Conservation (phyloP, 176 grass and related monocot species). For the Triticum dicoccoides region DNA sequence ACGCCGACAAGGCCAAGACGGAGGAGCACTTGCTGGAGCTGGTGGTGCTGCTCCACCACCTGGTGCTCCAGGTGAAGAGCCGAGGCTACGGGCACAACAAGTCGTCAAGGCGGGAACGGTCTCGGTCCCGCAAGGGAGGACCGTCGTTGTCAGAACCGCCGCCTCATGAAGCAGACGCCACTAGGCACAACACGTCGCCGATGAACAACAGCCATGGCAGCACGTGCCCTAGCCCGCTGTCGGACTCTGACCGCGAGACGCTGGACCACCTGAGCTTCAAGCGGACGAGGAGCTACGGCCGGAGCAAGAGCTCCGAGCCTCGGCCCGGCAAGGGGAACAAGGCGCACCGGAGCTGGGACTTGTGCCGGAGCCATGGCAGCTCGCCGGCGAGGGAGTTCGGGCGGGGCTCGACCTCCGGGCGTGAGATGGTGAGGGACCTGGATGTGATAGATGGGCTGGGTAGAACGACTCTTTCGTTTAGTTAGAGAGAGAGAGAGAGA, state of each 20-base stretch:
- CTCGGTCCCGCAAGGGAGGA: conserved; percentile 20
- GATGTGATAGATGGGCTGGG: conserved; percentile 92
- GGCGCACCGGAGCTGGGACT: conserved; percentile 39
- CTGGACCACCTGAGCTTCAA: conserved; percentile 46
- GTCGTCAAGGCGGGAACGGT: conserved; percentile 21
- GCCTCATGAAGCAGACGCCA: background rate
- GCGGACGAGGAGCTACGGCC: conserved; percentile 37
- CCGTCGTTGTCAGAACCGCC: background rate
- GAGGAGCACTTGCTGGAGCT: conserved; percentile 73
- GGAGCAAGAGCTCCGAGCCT: conserved; percentile 74
- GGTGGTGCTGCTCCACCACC: conserved; percentile 80
- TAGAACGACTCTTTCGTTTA: conserved; percentile 31
- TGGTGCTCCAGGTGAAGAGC: conserved; percentile 85
- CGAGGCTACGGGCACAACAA: conserved; percentile 70
- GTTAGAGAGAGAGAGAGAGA: background rate
- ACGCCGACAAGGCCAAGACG: conserved; percentile 76
- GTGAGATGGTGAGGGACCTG: conserved; percentile 46
- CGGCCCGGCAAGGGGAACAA: background rate
- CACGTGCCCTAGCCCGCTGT: conserved; percentile 7
- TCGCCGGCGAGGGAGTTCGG: conserved; percentile 59
- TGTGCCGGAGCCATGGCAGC: conserved; percentile 65
- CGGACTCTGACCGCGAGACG: conserved; percentile 43
- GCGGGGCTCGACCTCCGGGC: background rate
- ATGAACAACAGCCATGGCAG: background rate
- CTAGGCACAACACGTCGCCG: conserved; percentile 41